Conservation (phyloP, 192 early-diverging fungal genomes). For the Obelidium mucronatum region DNA sequence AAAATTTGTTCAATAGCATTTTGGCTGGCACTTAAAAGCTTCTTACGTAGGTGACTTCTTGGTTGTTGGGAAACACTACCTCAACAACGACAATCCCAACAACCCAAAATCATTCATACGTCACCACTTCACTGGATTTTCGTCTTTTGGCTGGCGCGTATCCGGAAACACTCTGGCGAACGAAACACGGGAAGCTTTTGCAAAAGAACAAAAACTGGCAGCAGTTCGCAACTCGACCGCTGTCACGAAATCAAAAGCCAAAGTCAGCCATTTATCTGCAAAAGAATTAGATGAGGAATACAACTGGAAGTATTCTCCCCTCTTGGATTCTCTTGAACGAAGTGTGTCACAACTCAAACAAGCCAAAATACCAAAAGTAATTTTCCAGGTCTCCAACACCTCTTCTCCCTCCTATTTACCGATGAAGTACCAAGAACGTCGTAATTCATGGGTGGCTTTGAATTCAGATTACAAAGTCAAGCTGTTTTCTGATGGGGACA, state of each 20-base stretch:
- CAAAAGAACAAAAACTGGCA: not conserved
- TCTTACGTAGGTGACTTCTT: constrained; percentile 22
- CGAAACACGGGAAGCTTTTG: constrained; percentile 10
- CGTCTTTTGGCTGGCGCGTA: constrained; percentile 26
- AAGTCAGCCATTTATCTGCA: not conserved
- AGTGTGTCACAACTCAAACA: not conserved
- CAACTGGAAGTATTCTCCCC: not conserved
- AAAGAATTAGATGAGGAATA: not conserved
- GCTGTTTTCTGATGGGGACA: not conserved
- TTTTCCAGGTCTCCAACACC: constrained; percentile 20
- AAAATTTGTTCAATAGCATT: not conserved
- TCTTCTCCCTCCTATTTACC: not conserved
- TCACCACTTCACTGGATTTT: constrained; percentile 35
- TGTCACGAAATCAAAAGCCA: not conserved
- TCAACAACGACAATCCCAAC: constrained; percentile 25
- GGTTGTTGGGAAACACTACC: constrained; percentile 21
- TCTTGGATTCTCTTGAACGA: not conserved
- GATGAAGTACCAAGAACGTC: not conserved
- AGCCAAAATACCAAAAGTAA: constrained; percentile 15
- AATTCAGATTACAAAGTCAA: constrained; percentile 13
- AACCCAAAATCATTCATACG: constrained; percentile 27
- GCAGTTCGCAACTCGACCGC: not conserved
- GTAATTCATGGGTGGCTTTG: not conserved
- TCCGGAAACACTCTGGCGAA: not conserved
- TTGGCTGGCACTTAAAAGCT: not conserved